Evolutionary conservation across 2,329 filamentous ascomycete species (phyloP), one percentile per base, ranked within the genome.

Genomic region (Trichoderma atrobrunneum): DNA sequence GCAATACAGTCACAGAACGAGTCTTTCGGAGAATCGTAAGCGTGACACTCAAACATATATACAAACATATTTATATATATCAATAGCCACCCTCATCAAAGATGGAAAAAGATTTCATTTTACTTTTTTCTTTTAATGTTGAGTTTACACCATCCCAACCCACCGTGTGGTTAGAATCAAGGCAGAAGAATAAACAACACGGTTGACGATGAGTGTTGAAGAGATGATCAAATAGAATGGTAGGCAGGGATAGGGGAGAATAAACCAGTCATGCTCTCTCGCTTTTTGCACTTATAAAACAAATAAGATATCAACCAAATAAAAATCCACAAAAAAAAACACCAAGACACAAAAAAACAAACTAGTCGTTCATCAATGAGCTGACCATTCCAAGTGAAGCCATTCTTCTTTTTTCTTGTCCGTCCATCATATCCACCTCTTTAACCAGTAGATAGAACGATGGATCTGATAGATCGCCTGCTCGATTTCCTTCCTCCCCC

Each of bases 351-450:
- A 39, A 66, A 59, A 68, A n/a, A 68, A 34, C 34, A 36, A 36
- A 69, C 34, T 16, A 51, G 56, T 69, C 54, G 28, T 62, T 62
- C 43, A 61, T 70, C 67, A 70, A 54, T 54, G 57, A 60, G 66
- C 66, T 34, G 28, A 61, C 39, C 43, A 26, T 70, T 70, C 28
- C 39, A 28, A 62, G 26, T 54, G 57, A 70, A 70, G 67, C 39
- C 67, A 69, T 60, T 36, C 26, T 64, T 51, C 12, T 36, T 16
- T 26, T n/a, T 32, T 21, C 24, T 39, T n/a, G 18, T 24, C 21
- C 11, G 21, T 54, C 43, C 30, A 32, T 10, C 21, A 34, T 56
- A 28, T 66, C 48, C 63, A 36, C 30, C 63, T 16, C 62, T 28
- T 7, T 36, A 28, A 26, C 14, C n/a, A 48, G 34, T 61, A 34